phyloP scores from a whole-genome alignment of 306 rosid genomes.

The Acacia confusa region DNA sequence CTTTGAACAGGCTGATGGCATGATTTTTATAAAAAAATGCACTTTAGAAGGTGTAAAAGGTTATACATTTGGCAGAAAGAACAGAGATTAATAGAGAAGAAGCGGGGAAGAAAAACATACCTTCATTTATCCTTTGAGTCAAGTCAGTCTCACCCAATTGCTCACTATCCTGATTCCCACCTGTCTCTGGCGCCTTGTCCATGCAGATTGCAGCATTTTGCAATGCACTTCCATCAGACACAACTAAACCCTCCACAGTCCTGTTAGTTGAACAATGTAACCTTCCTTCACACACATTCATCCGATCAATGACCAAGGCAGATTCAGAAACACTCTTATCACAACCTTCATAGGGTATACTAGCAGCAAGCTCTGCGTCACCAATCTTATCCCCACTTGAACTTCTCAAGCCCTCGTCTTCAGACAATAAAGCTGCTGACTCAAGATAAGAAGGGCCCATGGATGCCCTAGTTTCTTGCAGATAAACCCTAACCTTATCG shows the following conservation, averaged over 20 bases:
- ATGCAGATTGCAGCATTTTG: constrained; percentile 17
- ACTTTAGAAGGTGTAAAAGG: not conserved
- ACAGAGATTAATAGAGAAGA: not conserved
- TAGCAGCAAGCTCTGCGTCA: not conserved
- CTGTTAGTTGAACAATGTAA: constrained; percentile 11
- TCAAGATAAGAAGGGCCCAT: constrained; percentile 63
- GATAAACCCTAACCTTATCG: constrained; percentile 34
- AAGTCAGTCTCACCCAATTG: constrained; percentile 23
- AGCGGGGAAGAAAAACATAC: constrained; percentile 15
- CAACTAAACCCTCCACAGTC: constrained; percentile 1
- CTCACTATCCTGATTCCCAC: constrained; percentile 17
- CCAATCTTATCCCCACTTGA: not conserved
- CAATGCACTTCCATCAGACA: not conserved
- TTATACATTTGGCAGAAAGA: not conserved
- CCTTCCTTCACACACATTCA: not conserved
- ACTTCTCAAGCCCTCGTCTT: not conserved
- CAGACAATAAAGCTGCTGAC: constrained; percentile 13
- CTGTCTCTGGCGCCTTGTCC: constrained; percentile 17
- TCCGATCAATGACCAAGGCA: constrained; percentile 1
- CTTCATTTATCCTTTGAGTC: constrained; percentile 33
- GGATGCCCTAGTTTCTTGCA: constrained; percentile 57
- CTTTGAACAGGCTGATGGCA: not conserved
- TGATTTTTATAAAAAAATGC: not conserved
- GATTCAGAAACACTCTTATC: constrained; percentile 21
- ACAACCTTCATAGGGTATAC: not conserved